A percentile compares a stretch with the other conserved stretches of the same genome.
Evolutionary conservation across 129 eudicot species (phyloP).

Genomic region (Chrysanthemum seticuspe): DNA sequence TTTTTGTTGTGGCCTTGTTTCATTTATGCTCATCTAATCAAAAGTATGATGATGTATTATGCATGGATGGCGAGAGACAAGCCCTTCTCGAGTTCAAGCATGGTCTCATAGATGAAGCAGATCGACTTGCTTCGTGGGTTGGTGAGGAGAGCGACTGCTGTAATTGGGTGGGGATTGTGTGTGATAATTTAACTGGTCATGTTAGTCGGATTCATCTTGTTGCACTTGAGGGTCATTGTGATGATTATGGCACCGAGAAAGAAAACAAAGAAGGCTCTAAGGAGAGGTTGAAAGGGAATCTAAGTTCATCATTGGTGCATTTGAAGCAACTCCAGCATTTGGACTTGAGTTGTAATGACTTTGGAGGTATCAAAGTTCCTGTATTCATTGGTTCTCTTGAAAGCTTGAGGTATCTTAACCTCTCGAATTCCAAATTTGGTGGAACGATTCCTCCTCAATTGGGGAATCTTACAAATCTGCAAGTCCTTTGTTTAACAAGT

Average conservation of each 20-base stretch:
- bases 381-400: background rate
- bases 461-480: background rate
- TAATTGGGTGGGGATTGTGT: slow-evolving; percentile 18
- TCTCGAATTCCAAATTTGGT: background rate
- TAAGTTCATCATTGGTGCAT: slow-evolving; percentile 8
- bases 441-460: background rate
- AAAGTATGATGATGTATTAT: slow-evolving; percentile 1
- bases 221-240: background rate
- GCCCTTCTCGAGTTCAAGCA: slow-evolving; percentile 30
- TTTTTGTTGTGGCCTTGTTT: slow-evolving; percentile 12
- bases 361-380: slow-evolving; percentile 14
- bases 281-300: slow-evolving; percentile 6
- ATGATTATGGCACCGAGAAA: background rate
- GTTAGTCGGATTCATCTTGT: slow-evolving; percentile 24
- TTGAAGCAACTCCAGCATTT: slow-evolving; percentile 12
- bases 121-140: slow-evolving; percentile 30
- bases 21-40: slow-evolving; percentile 18
- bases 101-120: slow-evolving; percentile 14
- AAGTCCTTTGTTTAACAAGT: background rate
- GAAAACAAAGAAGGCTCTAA: background rate
- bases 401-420: slow-evolving; percentile 19
- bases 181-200: slow-evolving; percentile 26
- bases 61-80: slow-evolving; percentile 22
- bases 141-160: slow-evolving; percentile 12
- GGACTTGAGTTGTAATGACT: slow-evolving; percentile 19